Percentiles rank a stretch among this genome's conserved stretches.
These are phyloP conservation scores for Carex scoparia DNA, from an alignment of 176 grass and related monocot species.

Conservation along the genomic window DNA sequence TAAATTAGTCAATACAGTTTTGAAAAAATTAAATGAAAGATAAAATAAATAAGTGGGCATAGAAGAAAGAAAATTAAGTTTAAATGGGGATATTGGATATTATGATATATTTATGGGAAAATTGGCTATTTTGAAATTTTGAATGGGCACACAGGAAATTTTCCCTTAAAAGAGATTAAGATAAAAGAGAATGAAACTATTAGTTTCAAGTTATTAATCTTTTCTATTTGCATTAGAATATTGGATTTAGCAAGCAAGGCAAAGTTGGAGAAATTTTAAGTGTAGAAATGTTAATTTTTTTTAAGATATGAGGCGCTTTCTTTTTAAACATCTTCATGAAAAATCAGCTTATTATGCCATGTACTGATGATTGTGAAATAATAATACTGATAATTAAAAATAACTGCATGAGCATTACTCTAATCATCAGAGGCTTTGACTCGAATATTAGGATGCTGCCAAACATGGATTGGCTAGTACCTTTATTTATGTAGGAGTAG, in stretches of 20 bases:
- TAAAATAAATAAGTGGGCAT: no score
- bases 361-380: background rate
- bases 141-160: no score
- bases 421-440: background rate
- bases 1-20: no score
- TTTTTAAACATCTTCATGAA: background rate
- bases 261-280: background rate
- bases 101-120: no score
- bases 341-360: background rate
- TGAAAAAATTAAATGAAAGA: no score
- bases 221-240: background rate
- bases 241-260: background rate
- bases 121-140: no score
- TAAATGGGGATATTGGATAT: no score
- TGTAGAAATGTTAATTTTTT: background rate
- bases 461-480: background rate
- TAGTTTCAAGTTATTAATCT: background rate
- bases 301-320: background rate
- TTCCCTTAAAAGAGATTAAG: background rate
- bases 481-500: background rate
- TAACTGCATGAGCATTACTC: background rate
- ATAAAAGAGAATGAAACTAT: background rate
- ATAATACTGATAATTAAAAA: no score
- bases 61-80: no score
- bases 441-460: background rate